A percentile compares a stretch with the other conserved stretches of the same genome.
These are phyloP conservation scores for Lyophyllum semitale DNA, from an alignment of 768 basidiomycete genomes.

Conservation along the genomic window DNA sequence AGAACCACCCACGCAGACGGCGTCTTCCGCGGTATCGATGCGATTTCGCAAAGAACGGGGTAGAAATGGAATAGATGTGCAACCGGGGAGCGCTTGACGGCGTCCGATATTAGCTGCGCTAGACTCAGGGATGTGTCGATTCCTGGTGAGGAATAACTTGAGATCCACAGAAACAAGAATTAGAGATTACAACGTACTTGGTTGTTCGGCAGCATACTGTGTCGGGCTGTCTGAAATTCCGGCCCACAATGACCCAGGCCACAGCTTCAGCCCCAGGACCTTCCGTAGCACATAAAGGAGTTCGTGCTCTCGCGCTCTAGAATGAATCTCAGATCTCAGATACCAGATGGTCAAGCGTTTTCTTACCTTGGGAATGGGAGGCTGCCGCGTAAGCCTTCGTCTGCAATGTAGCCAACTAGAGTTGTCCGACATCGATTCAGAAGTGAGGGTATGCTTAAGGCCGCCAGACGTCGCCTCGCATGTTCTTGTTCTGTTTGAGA, in stretches of 20 bases:
- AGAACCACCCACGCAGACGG: constrained; percentile 66
- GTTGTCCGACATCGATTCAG: constrained; percentile 74
- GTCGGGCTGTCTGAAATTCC: constrained; percentile 69
- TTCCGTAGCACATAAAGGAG: constrained; percentile 81
- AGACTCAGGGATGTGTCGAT: constrained; percentile 48
- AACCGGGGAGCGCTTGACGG: constrained; percentile 70
- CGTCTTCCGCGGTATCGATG: constrained; percentile 65
- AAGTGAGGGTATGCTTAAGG: constrained; percentile 69
- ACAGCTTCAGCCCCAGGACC: constrained; percentile 70
- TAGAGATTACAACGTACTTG: constrained; percentile 43
- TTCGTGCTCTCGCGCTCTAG: constrained; percentile 86
- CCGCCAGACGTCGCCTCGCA: constrained; percentile 67
- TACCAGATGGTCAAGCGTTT: not conserved
- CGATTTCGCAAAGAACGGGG: constrained; percentile 75
- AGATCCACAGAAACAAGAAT: not conserved
- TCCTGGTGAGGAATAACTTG: constrained; percentile 26
- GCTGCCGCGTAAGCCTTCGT: constrained; percentile 81
- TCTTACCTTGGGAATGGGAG: constrained; percentile 83
- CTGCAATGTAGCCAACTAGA: constrained; percentile 77
- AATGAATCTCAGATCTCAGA: not conserved
- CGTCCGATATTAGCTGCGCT: constrained; percentile 62
- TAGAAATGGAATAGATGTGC: constrained; percentile 93
- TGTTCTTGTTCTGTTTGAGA: constrained; percentile 54
- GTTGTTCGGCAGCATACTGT: constrained; percentile 51
- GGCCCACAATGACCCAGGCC: constrained; percentile 78